phyloP scores from a whole-genome alignment of 2,329 filamentous ascomycete genomes.

The Diatrype stigma region DNA sequence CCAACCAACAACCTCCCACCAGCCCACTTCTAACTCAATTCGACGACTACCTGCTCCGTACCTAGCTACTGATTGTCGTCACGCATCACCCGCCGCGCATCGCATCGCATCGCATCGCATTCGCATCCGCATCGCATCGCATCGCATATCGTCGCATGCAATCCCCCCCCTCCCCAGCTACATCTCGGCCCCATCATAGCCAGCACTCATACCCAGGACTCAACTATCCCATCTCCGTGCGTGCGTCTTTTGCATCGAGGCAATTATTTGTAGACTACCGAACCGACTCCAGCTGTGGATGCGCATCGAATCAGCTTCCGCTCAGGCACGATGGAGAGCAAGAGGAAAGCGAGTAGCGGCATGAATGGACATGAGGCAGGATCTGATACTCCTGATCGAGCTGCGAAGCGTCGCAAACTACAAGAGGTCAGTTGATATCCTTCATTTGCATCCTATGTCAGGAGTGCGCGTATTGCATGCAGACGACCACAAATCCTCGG shows the following conservation, averaged over 20 bases:
- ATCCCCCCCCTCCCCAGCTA: slow-evolving; percentile 7
- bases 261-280: too few relatives aligned
- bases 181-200: too few relatives aligned
- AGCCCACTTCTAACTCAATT: too few relatives aligned
- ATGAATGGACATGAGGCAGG: slow-evolving; percentile 37
- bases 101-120: neutral
- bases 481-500: too few relatives aligned
- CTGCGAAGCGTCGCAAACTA: slow-evolving; percentile 51
- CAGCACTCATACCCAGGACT: too few relatives aligned
- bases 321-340: slow-evolving; percentile 46
- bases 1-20: too few relatives aligned
- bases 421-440: slow-evolving; percentile 44
- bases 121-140: slow-evolving; percentile 15
- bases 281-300: slow-evolving; percentile 7
- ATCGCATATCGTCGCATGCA: slow-evolving; percentile 6
- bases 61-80: neutral
- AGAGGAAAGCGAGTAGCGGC: slow-evolving; percentile 49
- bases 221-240: too few relatives aligned
- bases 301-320: slow-evolving; percentile 6
- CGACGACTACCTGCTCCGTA: neutral
- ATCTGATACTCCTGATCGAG: slow-evolving; percentile 47
- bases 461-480: too few relatives aligned
- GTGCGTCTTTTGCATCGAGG: too few relatives aligned
- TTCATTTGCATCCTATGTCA: too few relatives aligned
- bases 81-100: neutral